Evolutionary conservation across 371 early-diverging fungal species (phyloP).

Genomic region (Mucor irregularis): DNA sequence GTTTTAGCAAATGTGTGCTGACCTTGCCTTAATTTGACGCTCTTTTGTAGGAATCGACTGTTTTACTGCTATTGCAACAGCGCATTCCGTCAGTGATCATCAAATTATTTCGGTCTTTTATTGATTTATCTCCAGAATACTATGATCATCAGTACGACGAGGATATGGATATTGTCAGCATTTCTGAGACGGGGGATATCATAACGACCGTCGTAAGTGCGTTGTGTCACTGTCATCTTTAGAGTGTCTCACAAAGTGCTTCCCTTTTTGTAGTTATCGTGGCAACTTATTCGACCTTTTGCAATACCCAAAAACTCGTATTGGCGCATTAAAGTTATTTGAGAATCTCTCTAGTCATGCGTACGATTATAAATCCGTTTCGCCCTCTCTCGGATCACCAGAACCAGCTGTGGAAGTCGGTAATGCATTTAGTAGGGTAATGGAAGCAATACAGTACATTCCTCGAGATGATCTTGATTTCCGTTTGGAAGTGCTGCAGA

Average conservation of each 20-base stretch:
- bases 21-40: too few relatives aligned
- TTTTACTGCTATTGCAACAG: conserved; percentile 44
- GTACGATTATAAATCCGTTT: conserved; percentile 6
- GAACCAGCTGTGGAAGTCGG: conserved; percentile 1
- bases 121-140: conserved; percentile 36
- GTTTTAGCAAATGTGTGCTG: not conserved
- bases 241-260: too few relatives aligned
- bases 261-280: conserved; percentile 25
- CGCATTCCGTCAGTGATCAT: conserved; percentile 49
- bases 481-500: conserved; percentile 55
- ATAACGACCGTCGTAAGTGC: conserved; percentile 44
- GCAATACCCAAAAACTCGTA: conserved; percentile 54
- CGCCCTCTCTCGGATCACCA: not conserved
- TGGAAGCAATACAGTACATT: conserved; percentile 63
- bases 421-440: conserved; percentile 50
- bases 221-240: not conserved
- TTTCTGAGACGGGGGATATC: conserved; percentile 29
- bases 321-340: conserved; percentile 52
- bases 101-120: conserved; percentile 49
- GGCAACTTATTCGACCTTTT: conserved; percentile 63
- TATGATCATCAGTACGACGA: conserved; percentile 9
- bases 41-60: conserved; percentile 28
- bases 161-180: conserved; percentile 21
- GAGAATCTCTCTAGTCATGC: conserved; percentile 55
- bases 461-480: conserved; percentile 60